Percentiles rank a stretch among this genome's conserved stretches.
These are phyloP conservation scores for Brassica balearica DNA, from an alignment of 441 rosid species.

Conservation along the genomic window DNA sequence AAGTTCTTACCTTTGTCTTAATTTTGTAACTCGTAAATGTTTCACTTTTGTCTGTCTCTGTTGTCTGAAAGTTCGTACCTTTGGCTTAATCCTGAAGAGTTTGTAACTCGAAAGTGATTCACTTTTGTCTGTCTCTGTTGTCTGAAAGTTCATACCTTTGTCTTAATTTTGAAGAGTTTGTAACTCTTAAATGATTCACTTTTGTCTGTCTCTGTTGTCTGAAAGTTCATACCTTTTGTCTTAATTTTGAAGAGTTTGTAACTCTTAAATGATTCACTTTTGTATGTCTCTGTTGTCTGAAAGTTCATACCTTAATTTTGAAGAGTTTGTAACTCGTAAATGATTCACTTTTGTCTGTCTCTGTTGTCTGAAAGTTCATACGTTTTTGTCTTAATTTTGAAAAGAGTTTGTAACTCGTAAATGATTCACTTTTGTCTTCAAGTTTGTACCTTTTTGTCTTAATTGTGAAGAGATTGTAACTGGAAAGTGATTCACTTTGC, in stretches of 20 bases:
- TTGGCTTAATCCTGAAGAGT: not conserved
- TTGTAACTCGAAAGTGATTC: not conserved
- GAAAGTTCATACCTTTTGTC: too few species aligned
- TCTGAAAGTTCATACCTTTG: too few species aligned
- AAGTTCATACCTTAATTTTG: not conserved
- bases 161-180: too few species aligned
- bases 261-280: too few species aligned
- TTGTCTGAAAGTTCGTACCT: not conserved
- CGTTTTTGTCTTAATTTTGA: not conserved
- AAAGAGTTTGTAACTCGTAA: not conserved
- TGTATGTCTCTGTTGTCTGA: not conserved
- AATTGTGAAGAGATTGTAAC: not conserved
- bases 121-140: too few species aligned
- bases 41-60: not conserved
- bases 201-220: not conserved
- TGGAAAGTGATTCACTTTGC: not conserved
- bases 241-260: too few species aligned
- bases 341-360: too few species aligned
- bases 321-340: not conserved
- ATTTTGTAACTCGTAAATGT: too few species aligned
- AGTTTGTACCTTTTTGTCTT: conserved; percentile 5
- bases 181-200: too few species aligned
- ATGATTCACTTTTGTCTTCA: not conserved
- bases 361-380: too few species aligned
- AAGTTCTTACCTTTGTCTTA: too few species aligned